Evolutionary conservation across 768 basidiomycete genomes (phyloP), one percentile per base, ranked within the genome.

Genomic region (Lepiota venenata): DNA sequence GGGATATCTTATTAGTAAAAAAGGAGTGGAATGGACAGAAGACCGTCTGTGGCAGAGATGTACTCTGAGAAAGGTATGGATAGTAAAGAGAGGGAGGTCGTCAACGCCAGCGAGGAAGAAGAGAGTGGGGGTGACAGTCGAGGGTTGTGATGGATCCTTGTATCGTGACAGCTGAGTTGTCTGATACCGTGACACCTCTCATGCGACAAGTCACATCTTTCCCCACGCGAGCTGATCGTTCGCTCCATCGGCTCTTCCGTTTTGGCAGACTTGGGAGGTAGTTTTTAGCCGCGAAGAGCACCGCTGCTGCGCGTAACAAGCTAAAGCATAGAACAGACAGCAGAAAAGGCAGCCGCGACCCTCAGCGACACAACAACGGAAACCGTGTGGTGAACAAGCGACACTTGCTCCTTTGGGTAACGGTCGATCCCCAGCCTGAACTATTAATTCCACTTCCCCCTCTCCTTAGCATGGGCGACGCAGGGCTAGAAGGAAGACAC

Each of bases 121-220:
- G 45, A 64, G 59, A 55, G 54, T 37, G 50, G 32, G 47, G 58
- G 56, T 57, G 61, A 58, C 56, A 56, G 38, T 46, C 36, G 51
- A n/a, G 25, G 55, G 55, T 27, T 35, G 60, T 63, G 63, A 61
- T 61, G 61, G 50, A 62, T 57, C 59, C 56, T 58, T 60, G 55
- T 45, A 41, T 52, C 51, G 47, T 27, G 56, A 46, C 42, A 47
- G 45, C 51, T 48, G 59, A 59, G 58, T n/a, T n/a, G n/a, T 62
- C 55, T 55, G 52, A 58, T 46, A 56, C 59, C 60, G 56, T 60
- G 56, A 51, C 53, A 56, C 32, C 53, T 54, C 61, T 63, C 62
- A 58, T 40, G 48, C 47, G 55, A 57, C 56, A 49, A 25, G 41
- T 56, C 39, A 46, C 51, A 22, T 27, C 25, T 49, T 41, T 60